A percentile compares a stretch with the other conserved stretches of the same genome.
These are phyloP conservation scores for Meyerozyma guilliermondii DNA, from an alignment of 1,139 yeast genomes.

Conservation along the genomic window DNA sequence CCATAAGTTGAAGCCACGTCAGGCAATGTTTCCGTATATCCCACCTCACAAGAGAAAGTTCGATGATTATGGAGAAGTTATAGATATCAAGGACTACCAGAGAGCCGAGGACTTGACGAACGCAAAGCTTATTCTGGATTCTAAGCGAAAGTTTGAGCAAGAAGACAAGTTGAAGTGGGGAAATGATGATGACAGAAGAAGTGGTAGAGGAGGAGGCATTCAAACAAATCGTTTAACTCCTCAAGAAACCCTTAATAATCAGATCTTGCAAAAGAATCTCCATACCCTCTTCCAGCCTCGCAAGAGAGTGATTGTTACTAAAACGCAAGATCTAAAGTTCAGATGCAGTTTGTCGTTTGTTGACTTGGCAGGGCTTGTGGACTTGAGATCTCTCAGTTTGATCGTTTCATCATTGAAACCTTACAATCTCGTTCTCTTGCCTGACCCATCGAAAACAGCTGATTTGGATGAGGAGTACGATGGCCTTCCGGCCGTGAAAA, in stretches of 20 bases:
- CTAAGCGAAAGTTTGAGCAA: constrained; percentile 23
- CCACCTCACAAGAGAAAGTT: constrained; percentile 45
- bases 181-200: constrained; percentile 12
- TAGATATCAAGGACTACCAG: constrained; percentile 60
- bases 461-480: constrained; percentile 7
- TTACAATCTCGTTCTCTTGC: constrained; percentile 56
- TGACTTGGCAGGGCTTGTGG: constrained; percentile 83
- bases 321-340: constrained; percentile 36
- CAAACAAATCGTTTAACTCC: constrained; percentile 34
- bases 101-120: constrained; percentile 49
- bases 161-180: constrained; percentile 34
- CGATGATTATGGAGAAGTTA: constrained; percentile 84
- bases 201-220: constrained; percentile 19
- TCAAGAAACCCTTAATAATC: constrained; percentile 40
- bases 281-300: constrained; percentile 60
- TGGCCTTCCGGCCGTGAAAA: constrained; percentile 18
- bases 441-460: constrained; percentile 34
- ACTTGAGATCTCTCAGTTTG: constrained; percentile 73
- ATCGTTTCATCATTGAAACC: constrained; percentile 81
- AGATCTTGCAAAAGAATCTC: constrained; percentile 40
- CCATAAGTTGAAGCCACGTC: constrained; percentile 51
- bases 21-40: constrained; percentile 72
- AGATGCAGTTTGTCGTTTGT: constrained; percentile 73
- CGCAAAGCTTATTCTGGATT: constrained; percentile 28
- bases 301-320: constrained; percentile 27